Evolutionary conservation across 495 filamentous ascomycete genomes (phyloP).

Genomic region (Sphaerosporella brunnea): DNA sequence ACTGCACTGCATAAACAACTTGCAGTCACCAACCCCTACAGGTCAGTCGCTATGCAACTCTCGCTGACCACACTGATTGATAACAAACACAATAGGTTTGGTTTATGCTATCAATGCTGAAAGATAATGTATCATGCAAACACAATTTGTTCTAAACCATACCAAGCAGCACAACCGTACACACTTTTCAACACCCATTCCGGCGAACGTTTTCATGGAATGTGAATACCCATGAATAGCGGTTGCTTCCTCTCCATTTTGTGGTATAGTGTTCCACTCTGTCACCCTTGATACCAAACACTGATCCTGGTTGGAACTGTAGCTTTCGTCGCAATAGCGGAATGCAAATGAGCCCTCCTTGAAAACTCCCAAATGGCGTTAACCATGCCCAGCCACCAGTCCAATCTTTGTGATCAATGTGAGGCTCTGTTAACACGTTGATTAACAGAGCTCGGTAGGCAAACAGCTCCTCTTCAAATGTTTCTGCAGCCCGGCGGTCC

Average conservation of each 20-base stretch:
- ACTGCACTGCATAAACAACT: no score
- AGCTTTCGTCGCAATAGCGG: background rate
- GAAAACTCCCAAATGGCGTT: background rate
- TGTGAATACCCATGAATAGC: background rate
- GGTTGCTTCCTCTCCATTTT: background rate
- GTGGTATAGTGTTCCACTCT: background rate
- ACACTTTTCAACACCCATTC: no score
- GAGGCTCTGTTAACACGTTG: background rate
- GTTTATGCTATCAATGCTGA: no score
- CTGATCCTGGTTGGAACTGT: background rate
- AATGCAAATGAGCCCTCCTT: background rate
- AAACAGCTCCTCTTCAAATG: background rate
- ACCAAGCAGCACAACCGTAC: no score
- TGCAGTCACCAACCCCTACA: no score
- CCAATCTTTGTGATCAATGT: background rate
- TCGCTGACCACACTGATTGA: no score
- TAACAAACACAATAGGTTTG: no score
- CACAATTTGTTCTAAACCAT: no score
- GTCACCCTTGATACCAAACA: background rate
- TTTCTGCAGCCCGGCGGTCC: background rate
- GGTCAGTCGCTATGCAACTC: no score
- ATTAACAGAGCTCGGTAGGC: background rate
- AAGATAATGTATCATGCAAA: no score
- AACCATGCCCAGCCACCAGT: background rate
- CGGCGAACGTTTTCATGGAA: background rate